Conservation (phyloP, 257 asterid genomes). For the Euphrasia confusa region DNA sequence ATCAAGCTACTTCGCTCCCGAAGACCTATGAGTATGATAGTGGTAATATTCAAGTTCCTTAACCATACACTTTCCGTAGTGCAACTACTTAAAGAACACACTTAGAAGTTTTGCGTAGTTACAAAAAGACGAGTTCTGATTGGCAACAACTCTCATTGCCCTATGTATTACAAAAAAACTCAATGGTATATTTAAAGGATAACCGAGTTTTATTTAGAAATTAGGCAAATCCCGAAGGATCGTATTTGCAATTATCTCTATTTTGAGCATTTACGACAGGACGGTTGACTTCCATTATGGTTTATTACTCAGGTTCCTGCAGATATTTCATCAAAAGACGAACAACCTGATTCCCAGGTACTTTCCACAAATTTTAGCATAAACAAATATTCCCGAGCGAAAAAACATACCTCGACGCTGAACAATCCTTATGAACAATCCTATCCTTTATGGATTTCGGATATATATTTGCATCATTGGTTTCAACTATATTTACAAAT, state of each 20-base stretch:
- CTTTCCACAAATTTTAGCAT: conserved; percentile 18
- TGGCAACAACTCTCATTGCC: no score
- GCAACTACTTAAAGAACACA: not conserved
- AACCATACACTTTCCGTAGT: not conserved
- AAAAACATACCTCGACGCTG: no score
- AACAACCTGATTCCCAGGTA: conserved; percentile 54
- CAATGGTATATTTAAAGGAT: no score
- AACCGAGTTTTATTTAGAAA: not conserved
- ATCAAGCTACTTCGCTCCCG: conserved; percentile 63
- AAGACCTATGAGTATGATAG: conserved; percentile 69
- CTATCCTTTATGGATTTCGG: not conserved
- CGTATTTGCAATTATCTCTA: not conserved
- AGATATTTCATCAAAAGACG: conserved; percentile 58
- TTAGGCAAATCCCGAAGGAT: not conserved
- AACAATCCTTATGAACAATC: no score
- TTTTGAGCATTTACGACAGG: not conserved
- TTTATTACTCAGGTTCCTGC: conserved; percentile 56
- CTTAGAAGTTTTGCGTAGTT: not conserved
- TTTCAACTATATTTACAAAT: not conserved
- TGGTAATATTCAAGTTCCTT: conserved; percentile 36
- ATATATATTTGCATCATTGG: not conserved
- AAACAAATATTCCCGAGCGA: not conserved
- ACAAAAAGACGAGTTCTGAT: not conserved
- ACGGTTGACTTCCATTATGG: not conserved
- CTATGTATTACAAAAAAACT: no score